These are phyloP conservation scores for Isatis tinctoria DNA, from an alignment of 345 rosid genomes.

Conservation along the genomic window DNA sequence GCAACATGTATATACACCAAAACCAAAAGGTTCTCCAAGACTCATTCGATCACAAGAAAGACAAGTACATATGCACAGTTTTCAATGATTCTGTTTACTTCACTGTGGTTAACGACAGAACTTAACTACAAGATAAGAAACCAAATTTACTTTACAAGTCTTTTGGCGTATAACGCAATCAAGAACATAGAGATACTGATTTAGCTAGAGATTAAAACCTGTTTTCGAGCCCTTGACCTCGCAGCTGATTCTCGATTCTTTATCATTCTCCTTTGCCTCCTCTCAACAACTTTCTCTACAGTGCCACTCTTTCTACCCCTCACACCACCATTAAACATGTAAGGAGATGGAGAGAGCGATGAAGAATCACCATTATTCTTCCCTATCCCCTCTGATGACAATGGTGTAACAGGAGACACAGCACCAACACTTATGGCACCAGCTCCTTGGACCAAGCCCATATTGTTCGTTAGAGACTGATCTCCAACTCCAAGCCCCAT, in stretches of 20 bases:
- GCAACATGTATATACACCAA: conserved; percentile 19
- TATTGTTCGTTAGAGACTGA: conserved; percentile 45
- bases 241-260: conserved; percentile 99
- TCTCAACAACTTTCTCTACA: conserved; percentile 94
- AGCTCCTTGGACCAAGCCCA: conserved; percentile 40
- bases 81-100: not conserved
- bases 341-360: conserved; percentile 78
- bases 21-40: conserved; percentile 5
- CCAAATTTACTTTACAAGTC: not conserved
- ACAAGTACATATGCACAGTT: not conserved
- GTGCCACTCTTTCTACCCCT: conserved; percentile 71
- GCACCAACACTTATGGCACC: conserved; percentile 36
- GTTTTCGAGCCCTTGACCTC: conserved; percentile 96
- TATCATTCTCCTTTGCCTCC: conserved; percentile 98
- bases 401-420: conserved; percentile 71
- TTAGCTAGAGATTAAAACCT: conserved; percentile 47
- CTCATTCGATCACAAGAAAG: conserved; percentile 14
- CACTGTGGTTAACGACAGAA: not conserved
- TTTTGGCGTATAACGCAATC: not conserved
- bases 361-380: conserved; percentile 81
- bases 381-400: conserved; percentile 71
- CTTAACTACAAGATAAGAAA: not conserved
- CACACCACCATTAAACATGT: conserved; percentile 58
- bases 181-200: not conserved
- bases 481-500: conserved; percentile 57